Evolutionary conservation across 176 grass and related monocot species (phyloP).

Genomic region (Phragmites australis): DNA sequence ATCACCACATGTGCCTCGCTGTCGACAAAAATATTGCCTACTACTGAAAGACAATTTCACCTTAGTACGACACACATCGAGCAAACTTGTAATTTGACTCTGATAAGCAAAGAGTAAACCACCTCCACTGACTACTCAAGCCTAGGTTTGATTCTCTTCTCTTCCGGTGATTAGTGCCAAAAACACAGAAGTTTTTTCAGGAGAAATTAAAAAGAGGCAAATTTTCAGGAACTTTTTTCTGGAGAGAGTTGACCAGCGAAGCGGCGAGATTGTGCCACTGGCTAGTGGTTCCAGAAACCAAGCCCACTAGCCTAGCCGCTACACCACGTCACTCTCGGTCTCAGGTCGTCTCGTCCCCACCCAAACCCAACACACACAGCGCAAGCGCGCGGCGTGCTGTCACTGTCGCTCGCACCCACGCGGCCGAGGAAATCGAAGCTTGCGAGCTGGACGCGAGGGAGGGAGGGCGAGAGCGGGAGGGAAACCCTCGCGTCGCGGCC

Average conservation of each 20-base stretch:
- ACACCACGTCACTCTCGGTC: background rate
- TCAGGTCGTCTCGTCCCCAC: background rate
- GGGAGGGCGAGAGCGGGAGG: slow-evolving; percentile 9
- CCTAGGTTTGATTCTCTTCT: too few relatives aligned
- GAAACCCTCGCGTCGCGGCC: background rate
- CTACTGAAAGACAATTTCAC: too few relatives aligned
- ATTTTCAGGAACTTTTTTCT: too few relatives aligned
- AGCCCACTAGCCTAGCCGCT: background rate
- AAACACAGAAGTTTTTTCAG: too few relatives aligned
- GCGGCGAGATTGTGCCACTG: background rate
- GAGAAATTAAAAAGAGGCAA: too few relatives aligned
- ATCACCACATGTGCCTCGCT: too few relatives aligned
- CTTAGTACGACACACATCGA: too few relatives aligned
- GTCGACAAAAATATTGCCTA: too few relatives aligned
- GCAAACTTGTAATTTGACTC: too few relatives aligned
- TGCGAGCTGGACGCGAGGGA: background rate
- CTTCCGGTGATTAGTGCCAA: too few relatives aligned
- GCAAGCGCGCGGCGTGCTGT: background rate
- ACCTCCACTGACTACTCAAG: too few relatives aligned
- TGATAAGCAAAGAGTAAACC: too few relatives aligned
- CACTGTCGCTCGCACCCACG: background rate
- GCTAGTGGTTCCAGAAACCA: background rate
- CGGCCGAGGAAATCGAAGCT: slow-evolving; percentile 29
- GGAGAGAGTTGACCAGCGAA: background rate
- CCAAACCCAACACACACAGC: background rate